Evolutionary conservation across 1,139 yeast genomes (phyloP).

Genomic region (Kodamaea alishanica): DNA sequence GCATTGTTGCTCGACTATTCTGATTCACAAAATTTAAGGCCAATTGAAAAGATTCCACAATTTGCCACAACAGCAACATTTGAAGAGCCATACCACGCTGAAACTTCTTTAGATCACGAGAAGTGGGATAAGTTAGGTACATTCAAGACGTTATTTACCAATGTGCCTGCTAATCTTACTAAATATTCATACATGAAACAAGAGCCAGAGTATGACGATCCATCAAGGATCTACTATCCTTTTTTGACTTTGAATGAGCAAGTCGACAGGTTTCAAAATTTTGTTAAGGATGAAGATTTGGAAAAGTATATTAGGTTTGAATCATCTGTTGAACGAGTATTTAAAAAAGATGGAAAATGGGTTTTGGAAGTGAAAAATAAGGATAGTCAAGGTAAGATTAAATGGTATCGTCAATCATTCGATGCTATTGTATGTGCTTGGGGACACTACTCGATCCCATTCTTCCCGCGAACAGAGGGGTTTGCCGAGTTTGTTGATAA

Average conservation of each 20-base stretch:
- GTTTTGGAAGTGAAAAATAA: conserved; percentile 20
- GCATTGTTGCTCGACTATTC: conserved; percentile 27
- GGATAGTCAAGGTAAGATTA: conserved; percentile 1
- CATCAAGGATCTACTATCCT: conserved; percentile 30
- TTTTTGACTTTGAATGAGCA: conserved; percentile 42
- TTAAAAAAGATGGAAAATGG: conserved; percentile 39
- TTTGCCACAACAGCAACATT: conserved; percentile 10
- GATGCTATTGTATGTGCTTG: conserved; percentile 56
- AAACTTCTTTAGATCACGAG: conserved; percentile 32
- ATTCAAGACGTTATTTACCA: conserved; percentile 33
- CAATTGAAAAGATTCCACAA: not conserved
- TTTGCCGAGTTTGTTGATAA: conserved; percentile 43
- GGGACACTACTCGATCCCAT: conserved; percentile 57
- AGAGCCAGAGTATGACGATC: conserved; percentile 26
- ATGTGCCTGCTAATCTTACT: conserved; percentile 42
- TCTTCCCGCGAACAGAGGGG: conserved; percentile 51
- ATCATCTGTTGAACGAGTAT: conserved; percentile 37
- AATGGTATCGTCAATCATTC: conserved; percentile 17
- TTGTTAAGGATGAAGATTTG: conserved; percentile 29
- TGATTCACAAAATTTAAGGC: conserved; percentile 4
- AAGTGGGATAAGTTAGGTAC: conserved; percentile 27
- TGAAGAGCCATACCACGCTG: conserved; percentile 17
- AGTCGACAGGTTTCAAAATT: conserved; percentile 23
- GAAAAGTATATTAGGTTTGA: conserved; percentile 32
- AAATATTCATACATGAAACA: conserved; percentile 39